Percentiles rank a stretch among this genome's conserved stretches.
These are phyloP conservation scores for Hypericum perforatum DNA, from an alignment of 345 rosid genomes.

Conservation along the genomic window DNA sequence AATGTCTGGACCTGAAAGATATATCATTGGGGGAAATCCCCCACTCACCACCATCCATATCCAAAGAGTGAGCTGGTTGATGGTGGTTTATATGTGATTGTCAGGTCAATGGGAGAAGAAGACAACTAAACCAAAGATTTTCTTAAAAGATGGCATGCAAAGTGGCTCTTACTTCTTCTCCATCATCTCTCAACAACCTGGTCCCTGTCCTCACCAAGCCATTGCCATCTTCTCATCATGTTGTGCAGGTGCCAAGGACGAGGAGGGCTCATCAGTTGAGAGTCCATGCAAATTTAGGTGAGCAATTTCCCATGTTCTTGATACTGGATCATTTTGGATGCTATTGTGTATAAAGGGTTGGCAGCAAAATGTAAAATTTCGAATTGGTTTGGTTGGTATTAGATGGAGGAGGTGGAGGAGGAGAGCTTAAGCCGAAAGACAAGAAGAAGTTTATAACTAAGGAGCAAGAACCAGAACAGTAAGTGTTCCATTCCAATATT, in stretches of 20 bases:
- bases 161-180: slow-evolving; percentile 27
- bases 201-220: slow-evolving; percentile 16
- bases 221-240: slow-evolving; percentile 17
- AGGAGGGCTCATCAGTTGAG: slow-evolving; percentile 28
- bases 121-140: too few relatives aligned
- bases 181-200: slow-evolving; percentile 18
- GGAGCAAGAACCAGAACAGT: slow-evolving; percentile 90
- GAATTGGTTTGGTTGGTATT: not conserved
- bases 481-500: slow-evolving; percentile 11
- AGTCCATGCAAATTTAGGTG: slow-evolving; percentile 52
- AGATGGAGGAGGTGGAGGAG: slow-evolving; percentile 52
- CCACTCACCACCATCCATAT: too few relatives aligned
- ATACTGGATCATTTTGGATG: not conserved
- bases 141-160: slow-evolving; percentile 40
- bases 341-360: not conserved
- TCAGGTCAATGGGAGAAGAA: too few relatives aligned
- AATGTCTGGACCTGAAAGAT: too few relatives aligned
- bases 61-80: too few relatives aligned
- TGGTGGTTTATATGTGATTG: too few relatives aligned
- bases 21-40: too few relatives aligned
- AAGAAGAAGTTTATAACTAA: slow-evolving; percentile 79
- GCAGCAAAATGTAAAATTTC: not conserved
- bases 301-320: not conserved
- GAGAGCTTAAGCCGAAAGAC: slow-evolving; percentile 57
- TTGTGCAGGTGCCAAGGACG: slow-evolving; percentile 18